A percentile compares a stretch with the other conserved stretches of the same genome.
These are phyloP conservation scores for Plasmodium gallinaceum DNA, from an alignment of 169 alveolate genomes.

Conservation along the genomic window DNA sequence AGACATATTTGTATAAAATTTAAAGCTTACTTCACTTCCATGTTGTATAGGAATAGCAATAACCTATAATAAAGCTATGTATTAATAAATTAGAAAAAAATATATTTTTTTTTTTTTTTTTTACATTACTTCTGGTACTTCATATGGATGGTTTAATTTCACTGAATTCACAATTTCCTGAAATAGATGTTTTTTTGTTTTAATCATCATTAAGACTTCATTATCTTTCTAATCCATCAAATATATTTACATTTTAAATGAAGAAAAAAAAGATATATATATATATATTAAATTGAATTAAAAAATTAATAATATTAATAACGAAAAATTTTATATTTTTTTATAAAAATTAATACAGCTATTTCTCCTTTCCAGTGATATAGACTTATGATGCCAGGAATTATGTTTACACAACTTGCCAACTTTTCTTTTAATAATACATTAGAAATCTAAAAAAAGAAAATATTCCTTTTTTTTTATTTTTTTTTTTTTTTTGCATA, in stretches of 20 bases:
- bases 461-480: background rate
- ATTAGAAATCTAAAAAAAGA: constrained; percentile 32
- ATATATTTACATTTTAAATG: background rate
- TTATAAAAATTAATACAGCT: constrained; percentile 18
- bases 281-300: background rate
- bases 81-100: constrained; percentile 2
- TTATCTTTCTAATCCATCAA: constrained; percentile 31
- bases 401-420: constrained; percentile 63
- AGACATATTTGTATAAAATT: background rate
- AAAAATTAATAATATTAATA: background rate
- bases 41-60: constrained; percentile 65
- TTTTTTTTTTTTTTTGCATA: background rate
- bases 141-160: constrained; percentile 71
- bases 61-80: constrained; percentile 22
- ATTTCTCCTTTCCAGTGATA: constrained; percentile 78
- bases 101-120: background rate
- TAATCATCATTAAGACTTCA: constrained; percentile 76
- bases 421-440: constrained; percentile 45
- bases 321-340: background rate
- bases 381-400: constrained; percentile 55
- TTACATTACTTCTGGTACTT: constrained; percentile 67
- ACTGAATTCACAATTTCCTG: constrained; percentile 44
- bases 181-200: constrained; percentile 65
- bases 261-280: background rate
- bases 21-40: constrained; percentile 54